These are phyloP conservation scores for Leccinum disarticulatum DNA, from an alignment of 768 basidiomycete genomes.

Conservation along the genomic window DNA sequence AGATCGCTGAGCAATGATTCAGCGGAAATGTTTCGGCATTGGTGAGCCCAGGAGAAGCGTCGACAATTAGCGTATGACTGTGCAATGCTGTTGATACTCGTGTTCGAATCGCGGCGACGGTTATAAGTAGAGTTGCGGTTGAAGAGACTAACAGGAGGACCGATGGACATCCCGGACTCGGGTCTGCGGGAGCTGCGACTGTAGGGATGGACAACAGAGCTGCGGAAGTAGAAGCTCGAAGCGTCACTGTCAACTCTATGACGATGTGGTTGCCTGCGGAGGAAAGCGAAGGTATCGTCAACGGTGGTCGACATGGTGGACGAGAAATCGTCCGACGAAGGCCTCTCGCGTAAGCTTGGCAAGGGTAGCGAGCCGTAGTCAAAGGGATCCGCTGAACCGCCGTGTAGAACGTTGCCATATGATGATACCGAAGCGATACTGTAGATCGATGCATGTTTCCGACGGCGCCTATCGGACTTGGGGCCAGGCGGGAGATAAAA, in stretches of 20 bases:
- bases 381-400: constrained; percentile 72
- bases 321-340: constrained; percentile 59
- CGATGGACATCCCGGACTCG: constrained; percentile 61
- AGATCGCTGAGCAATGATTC: constrained; percentile 70
- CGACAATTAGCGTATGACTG: constrained; percentile 56
- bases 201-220: constrained; percentile 32
- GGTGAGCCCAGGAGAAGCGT: constrained; percentile 59
- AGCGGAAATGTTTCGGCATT: constrained; percentile 53
- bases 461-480: constrained; percentile 39
- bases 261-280: constrained; percentile 39
- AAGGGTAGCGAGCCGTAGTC: constrained; percentile 51
- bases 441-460: constrained; percentile 57
- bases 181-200: constrained; percentile 55
- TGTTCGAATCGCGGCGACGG: constrained; percentile 56
- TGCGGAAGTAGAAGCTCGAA: constrained; percentile 71
- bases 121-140: constrained; percentile 61
- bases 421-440: constrained; percentile 82
- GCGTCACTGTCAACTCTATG: constrained; percentile 72
- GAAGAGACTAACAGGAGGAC: constrained; percentile 71
- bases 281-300: constrained; percentile 76
- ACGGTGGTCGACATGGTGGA: constrained; percentile 52
- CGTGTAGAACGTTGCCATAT: constrained; percentile 65
- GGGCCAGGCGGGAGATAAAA: constrained; percentile 61
- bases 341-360: constrained; percentile 52
- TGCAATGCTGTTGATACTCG: constrained; percentile 58